Base-by-base conservation (phyloP, 1,284 basidiomycete species). In the Cutaneotrichosporon spelunceum region DNA sequence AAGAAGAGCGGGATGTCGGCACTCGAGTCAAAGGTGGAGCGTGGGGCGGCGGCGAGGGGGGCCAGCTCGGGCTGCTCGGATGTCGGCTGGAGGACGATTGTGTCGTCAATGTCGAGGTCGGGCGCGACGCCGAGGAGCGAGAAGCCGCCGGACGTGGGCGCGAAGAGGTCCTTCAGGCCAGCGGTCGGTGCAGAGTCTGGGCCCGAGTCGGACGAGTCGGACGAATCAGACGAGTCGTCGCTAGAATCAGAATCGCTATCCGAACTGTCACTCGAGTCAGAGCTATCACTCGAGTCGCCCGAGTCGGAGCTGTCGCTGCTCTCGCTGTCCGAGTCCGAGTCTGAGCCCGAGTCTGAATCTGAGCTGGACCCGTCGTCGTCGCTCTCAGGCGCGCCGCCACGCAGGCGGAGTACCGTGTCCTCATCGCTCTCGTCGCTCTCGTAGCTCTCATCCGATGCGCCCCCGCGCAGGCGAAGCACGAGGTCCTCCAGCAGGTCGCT, bases 41-140 rank as follows among this genome's bases (percentile, higher is more conserved):
- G 70, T 56, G 34, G 64, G 50, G 53, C 65, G 49, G 48, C 57
- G 26, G 27, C 63, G 49, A 30, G 69, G 9, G 61, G 47, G 2
- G 30, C 44, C 29, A 59, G 58, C 23, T 60, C 55, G 4, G 63
- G 55, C 14, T 56, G 59, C 33, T 47, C 48, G 16, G 63, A 29
- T 36, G 61, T 55, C 5, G 62, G 49, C 5, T 72, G 68, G 7
- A 76, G 64, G 4, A 72, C 69, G 13, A 76, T 60, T 10, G 72
- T 71, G 44, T 77, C 76, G 64, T 78, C 75, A 11, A 79, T 60
- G 30, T 79, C 78, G 23, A 79, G 62, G 55, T 77, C 76, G 23
- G 64, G 61, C 6, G 66, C 74, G 9, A 79, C 64, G 27, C 70
- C 70, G 26, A 78, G 66, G n/a, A 68, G 52, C 6, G 60, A 55